Evolutionary conservation across 73 alveolate genomes (phyloP).

Genomic region (Durusdinium trenchii): DNA sequence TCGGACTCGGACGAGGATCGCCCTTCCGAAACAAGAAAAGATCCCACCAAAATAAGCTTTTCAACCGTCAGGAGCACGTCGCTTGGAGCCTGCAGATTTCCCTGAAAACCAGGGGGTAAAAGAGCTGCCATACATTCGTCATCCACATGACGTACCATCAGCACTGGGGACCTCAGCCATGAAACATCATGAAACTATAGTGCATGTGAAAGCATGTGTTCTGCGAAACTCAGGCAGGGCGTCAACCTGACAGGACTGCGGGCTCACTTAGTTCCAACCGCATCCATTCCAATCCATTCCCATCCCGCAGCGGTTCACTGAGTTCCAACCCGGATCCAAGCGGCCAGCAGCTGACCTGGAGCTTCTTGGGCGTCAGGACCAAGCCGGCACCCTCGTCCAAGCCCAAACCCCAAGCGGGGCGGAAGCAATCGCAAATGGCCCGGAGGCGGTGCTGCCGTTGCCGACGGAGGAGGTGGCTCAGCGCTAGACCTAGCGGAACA

Average conservation of each 20-base stretch:
- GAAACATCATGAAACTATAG: no score
- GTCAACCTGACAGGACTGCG: no score
- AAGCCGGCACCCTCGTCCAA: constrained; percentile 62
- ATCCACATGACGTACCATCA: constrained; percentile 9
- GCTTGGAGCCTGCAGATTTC: constrained; percentile 16
- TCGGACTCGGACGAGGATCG: no score
- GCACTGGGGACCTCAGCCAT: constrained; percentile 47
- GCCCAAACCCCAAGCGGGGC: constrained; percentile 56
- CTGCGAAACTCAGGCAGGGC: no score
- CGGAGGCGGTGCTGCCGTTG: constrained; percentile 47
- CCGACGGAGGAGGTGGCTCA: constrained; percentile 31
- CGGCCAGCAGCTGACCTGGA: constrained; percentile 49
- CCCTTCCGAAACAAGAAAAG: no score
- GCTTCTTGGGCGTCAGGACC: background rate
- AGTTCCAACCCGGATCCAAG: no score
- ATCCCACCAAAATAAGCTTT: no score
- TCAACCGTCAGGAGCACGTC: no score
- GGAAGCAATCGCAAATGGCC: constrained; percentile 65
- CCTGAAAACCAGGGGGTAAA: constrained; percentile 69
- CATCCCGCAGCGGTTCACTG: background rate
- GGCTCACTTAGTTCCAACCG: background rate
- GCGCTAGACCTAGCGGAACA: constrained; percentile 13
- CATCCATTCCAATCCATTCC: background rate
- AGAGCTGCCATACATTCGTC: constrained; percentile 16
- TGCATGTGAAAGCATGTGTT: no score